These are phyloP conservation scores for Purpureocillium lavendulum DNA, from an alignment of 2,329 filamentous ascomycete species.

Conservation along the genomic window DNA sequence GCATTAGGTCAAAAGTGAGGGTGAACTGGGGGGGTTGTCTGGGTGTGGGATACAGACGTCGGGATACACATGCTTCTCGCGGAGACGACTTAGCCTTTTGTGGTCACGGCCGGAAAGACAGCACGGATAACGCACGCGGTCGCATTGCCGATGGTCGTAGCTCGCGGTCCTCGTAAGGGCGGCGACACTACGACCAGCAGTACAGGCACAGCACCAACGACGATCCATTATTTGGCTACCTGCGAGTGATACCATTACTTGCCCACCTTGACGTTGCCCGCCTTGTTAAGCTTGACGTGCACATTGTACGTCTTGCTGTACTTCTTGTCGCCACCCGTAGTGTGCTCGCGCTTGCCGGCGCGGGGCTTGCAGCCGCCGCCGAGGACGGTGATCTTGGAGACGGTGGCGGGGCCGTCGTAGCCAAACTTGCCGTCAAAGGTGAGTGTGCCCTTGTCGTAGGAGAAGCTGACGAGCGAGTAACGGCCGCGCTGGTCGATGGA, in stretches of 20 bases:
- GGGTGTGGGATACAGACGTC: too few relatives aligned
- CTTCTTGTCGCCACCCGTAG: slow-evolving; percentile 3
- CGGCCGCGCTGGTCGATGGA: slow-evolving; percentile 48
- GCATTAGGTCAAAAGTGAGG: too few relatives aligned
- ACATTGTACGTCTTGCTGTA: slow-evolving; percentile 13
- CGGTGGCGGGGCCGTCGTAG: slow-evolving; percentile 33
- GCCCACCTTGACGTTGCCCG: slow-evolving; percentile 7
- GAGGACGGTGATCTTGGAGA: slow-evolving; percentile 43
- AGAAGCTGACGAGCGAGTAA: slow-evolving; percentile 49
- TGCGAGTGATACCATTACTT: too few relatives aligned
- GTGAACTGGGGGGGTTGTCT: too few relatives aligned
- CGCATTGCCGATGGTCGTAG: too few relatives aligned
- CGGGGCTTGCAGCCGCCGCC: slow-evolving; percentile 16
- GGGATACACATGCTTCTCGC: neutral
- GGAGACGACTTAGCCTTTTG: neutral
- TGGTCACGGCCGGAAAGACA: neutral
- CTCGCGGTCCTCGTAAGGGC: too few relatives aligned
- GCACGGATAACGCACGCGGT: too few relatives aligned
- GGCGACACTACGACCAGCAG: too few relatives aligned
- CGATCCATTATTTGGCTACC: too few relatives aligned
- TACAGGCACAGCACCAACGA: too few relatives aligned
- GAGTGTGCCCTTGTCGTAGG: slow-evolving; percentile 45
- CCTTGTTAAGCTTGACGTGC: slow-evolving; percentile 12
- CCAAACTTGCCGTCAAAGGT: slow-evolving; percentile 43
- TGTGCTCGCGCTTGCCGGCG: slow-evolving; percentile 2